These are phyloP conservation scores for Apiospora rasikravindrae DNA, from an alignment of 2,329 filamentous ascomycete genomes.

Conservation along the genomic window DNA sequence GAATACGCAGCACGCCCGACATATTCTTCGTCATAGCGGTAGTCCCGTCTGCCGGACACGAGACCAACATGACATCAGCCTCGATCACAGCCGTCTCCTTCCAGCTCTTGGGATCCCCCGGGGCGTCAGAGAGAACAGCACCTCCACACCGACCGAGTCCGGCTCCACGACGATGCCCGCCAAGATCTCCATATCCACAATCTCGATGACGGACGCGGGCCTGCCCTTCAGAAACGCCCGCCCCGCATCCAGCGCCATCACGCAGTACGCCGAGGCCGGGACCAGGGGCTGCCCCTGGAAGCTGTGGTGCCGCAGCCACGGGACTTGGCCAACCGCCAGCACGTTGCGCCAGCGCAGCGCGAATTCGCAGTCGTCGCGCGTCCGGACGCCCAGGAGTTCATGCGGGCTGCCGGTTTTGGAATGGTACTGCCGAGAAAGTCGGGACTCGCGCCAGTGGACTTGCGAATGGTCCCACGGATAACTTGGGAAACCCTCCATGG, in stretches of 20 bases:
- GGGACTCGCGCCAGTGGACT: conserved; percentile 49
- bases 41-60: conserved; percentile 38
- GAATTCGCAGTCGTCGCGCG: conserved; percentile 41
- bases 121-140: conserved; percentile 42
- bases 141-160: conserved; percentile 42
- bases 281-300: conserved; percentile 52
- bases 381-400: conserved; percentile 45
- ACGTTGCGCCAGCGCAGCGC: conserved; percentile 48
- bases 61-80: conserved; percentile 42
- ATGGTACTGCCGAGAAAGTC: conserved; percentile 48
- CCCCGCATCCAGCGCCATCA: conserved; percentile 53
- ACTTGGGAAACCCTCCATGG: conserved; percentile 37
- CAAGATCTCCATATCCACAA: conserved; percentile 34
- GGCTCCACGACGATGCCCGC: conserved; percentile 35
- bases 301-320: conserved; percentile 47
- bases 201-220: conserved; percentile 32
- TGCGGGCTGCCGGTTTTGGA: conserved; percentile 36
- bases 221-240: conserved; percentile 31
- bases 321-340: conserved; percentile 43
- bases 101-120: conserved; percentile 22
- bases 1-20: conserved; percentile 38
- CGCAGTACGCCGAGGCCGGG: conserved; percentile 52
- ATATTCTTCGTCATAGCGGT: conserved; percentile 45
- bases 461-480: conserved; percentile 57
- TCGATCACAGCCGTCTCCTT: conserved; percentile 30